Percentiles rank a stretch among this genome's conserved stretches.
These are phyloP conservation scores for Lichtheimia ramosa DNA, from an alignment of 371 early-diverging fungal genomes.

Conservation along the genomic window DNA sequence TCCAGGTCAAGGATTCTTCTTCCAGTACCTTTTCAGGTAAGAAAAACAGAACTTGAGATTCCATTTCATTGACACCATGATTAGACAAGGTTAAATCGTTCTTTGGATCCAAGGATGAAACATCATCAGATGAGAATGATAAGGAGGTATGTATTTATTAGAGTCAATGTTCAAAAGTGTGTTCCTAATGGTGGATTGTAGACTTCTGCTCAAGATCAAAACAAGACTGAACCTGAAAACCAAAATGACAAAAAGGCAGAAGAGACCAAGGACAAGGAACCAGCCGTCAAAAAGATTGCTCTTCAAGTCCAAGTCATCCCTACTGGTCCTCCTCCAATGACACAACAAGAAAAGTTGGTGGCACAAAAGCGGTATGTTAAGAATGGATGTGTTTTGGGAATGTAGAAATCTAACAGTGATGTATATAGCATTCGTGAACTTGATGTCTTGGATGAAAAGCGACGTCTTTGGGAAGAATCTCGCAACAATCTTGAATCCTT, in stretches of 20 bases:
- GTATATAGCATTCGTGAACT: slow-evolving; percentile 28
- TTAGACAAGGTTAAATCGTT: slow-evolving; percentile 73
- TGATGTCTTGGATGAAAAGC: slow-evolving; percentile 43
- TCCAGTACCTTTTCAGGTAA: slow-evolving; percentile 47
- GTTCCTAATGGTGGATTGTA: no score
- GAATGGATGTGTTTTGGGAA: neutral
- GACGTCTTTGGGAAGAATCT: slow-evolving; percentile 80
- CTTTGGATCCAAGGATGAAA: slow-evolving; percentile 63
- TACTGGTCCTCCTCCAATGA: slow-evolving; percentile 44
- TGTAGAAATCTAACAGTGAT: neutral
- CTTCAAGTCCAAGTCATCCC: slow-evolving; percentile 46
- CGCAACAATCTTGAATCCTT: slow-evolving; percentile 88
- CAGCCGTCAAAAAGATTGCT: slow-evolving; percentile 38
- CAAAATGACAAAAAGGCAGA: slow-evolving; percentile 8
- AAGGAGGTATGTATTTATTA: slow-evolving; percentile 9
- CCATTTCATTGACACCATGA: neutral
- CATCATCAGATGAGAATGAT: slow-evolving; percentile 16
- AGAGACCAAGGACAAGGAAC: slow-evolving; percentile 25
- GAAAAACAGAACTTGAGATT: no score
- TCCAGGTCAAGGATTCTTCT: slow-evolving; percentile 40
- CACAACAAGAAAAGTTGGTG: slow-evolving; percentile 27
- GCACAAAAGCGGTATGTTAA: slow-evolving; percentile 36
- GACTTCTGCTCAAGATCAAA: neutral
- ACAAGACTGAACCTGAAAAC: slow-evolving; percentile 9
- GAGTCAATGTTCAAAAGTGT: neutral